Evolutionary conservation across 192 early-diverging fungal genomes (phyloP).

Genomic region (Umbelopsis sp.): DNA sequence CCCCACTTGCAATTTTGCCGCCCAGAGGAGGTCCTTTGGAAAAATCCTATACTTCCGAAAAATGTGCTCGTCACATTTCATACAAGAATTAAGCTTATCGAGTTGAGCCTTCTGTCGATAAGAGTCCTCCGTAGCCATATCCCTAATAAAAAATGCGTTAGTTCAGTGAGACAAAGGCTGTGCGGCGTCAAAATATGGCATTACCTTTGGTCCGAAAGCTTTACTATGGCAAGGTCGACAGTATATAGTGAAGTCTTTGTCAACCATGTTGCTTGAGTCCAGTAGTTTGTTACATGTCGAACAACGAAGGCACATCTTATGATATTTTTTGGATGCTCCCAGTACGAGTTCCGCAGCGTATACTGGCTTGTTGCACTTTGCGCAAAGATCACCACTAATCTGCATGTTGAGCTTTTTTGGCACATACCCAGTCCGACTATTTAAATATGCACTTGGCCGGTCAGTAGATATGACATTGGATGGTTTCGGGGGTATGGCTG

Average conservation of each 20-base stretch:
- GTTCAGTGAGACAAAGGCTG: not conserved
- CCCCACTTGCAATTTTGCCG: too few species aligned
- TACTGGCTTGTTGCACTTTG: slow-evolving; percentile 57
- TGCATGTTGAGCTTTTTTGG: slow-evolving; percentile 39
- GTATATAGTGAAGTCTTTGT: slow-evolving; percentile 50
- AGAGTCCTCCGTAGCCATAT: slow-evolving; percentile 33
- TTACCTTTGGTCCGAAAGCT: slow-evolving; percentile 51
- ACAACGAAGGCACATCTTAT: slow-evolving; percentile 60
- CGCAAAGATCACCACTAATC: slow-evolving; percentile 49
- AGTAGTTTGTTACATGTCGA: slow-evolving; percentile 54
- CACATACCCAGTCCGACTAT: slow-evolving; percentile 30
- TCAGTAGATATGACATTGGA: not conserved
- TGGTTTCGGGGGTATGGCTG: slow-evolving; percentile 13
- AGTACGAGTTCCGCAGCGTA: slow-evolving; percentile 62
- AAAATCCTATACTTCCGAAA: not conserved
- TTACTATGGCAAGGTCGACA: slow-evolving; percentile 58
- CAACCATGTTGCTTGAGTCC: slow-evolving; percentile 61
- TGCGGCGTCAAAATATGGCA: not conserved
- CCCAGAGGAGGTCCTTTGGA: not conserved
- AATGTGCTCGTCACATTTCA: not conserved
- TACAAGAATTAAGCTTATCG: not conserved
- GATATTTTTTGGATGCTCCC: slow-evolving; percentile 61
- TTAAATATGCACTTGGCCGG: slow-evolving; percentile 17
- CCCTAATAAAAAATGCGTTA: slow-evolving; percentile 14
- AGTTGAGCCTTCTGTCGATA: slow-evolving; percentile 15